A percentile compares a stretch with the other conserved stretches of the same genome.
phyloP scores from a whole-genome alignment of 78 protist species.

The Creolimax fragrantissima region DNA sequence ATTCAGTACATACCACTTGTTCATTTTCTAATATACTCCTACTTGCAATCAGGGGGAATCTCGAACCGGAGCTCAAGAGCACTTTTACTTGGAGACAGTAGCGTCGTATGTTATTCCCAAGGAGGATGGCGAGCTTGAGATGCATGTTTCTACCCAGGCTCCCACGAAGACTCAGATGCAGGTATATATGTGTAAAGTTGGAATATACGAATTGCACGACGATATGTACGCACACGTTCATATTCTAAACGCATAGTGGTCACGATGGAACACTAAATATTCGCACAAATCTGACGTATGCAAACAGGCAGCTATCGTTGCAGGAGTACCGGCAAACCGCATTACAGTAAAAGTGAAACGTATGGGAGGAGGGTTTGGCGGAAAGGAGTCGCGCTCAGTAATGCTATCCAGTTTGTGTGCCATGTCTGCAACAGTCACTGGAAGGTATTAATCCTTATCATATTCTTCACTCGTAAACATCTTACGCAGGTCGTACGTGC shows the following conservation, averaged over 20 bases:
- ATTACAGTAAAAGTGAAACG: slow-evolving; percentile 55
- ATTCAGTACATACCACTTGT: neutral
- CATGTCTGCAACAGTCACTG: slow-evolving; percentile 36
- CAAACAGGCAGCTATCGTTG: slow-evolving; percentile 43
- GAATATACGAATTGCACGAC: too few relatives aligned
- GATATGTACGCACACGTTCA: too few relatives aligned
- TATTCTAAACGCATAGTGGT: too few relatives aligned
- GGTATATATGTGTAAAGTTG: slow-evolving; percentile 37
- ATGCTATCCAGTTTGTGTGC: slow-evolving; percentile 42
- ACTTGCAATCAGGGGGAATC: neutral
- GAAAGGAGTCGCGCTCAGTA: slow-evolving; percentile 70
- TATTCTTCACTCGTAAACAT: too few relatives aligned
- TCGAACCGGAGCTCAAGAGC: slow-evolving; percentile 87
- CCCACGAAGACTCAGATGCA: slow-evolving; percentile 59
- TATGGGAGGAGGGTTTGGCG: slow-evolving; percentile 98
- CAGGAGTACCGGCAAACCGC: slow-evolving; percentile 57
- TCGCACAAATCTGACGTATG: too few relatives aligned
- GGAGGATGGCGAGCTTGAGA: slow-evolving; percentile 55
- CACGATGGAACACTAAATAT: too few relatives aligned
- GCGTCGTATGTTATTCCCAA: slow-evolving; percentile 70
- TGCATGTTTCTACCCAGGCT: slow-evolving; percentile 67
- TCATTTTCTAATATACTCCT: neutral
- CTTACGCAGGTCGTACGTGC: too few relatives aligned
- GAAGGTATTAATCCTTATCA: neutral
- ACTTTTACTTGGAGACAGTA: slow-evolving; percentile 85